phyloP scores from a whole-genome alignment of 1,139 yeast species.

The Scheffersomyces cryptocercus region DNA sequence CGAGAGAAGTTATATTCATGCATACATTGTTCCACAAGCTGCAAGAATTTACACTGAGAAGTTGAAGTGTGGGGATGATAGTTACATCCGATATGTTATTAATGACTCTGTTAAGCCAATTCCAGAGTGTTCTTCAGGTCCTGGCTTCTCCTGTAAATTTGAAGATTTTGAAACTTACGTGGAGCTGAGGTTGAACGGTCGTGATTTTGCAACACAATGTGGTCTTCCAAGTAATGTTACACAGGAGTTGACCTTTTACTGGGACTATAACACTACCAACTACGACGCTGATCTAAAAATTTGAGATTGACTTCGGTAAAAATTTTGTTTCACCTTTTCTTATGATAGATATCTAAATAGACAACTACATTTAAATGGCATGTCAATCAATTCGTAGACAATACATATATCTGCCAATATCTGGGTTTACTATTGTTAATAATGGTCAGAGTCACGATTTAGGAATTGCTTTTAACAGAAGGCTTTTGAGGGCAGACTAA shows the following conservation, averaged over 20 bases:
- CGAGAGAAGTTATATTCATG: constrained; percentile 28
- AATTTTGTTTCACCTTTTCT: too few species aligned
- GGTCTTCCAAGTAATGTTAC: constrained; percentile 16
- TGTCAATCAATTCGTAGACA: too few species aligned
- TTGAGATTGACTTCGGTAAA: neutral
- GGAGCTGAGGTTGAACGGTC: constrained; percentile 17
- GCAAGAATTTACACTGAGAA: constrained; percentile 30
- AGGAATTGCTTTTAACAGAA: too few species aligned
- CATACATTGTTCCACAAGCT: constrained; percentile 28
- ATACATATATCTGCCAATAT: too few species aligned
- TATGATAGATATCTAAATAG: too few species aligned
- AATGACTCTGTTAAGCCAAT: constrained; percentile 33
- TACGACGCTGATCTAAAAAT: constrained; percentile 22
- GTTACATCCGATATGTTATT: constrained; percentile 27
- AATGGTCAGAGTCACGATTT: too few species aligned
- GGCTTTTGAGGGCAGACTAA: too few species aligned
- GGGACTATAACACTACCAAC: constrained; percentile 28
- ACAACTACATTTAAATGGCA: too few species aligned
- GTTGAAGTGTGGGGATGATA: constrained; percentile 19
- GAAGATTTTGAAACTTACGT: constrained; percentile 22
- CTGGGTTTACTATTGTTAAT: too few species aligned
- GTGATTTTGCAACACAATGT: constrained; percentile 20
- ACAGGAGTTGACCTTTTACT: constrained; percentile 22
- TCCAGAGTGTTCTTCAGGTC: constrained; percentile 27
- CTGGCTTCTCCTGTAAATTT: constrained; percentile 34